Evolutionary conservation across 768 basidiomycete genomes (phyloP), one percentile per base, ranked within the genome.

Genomic region (Cyclocybe cylindracea): DNA sequence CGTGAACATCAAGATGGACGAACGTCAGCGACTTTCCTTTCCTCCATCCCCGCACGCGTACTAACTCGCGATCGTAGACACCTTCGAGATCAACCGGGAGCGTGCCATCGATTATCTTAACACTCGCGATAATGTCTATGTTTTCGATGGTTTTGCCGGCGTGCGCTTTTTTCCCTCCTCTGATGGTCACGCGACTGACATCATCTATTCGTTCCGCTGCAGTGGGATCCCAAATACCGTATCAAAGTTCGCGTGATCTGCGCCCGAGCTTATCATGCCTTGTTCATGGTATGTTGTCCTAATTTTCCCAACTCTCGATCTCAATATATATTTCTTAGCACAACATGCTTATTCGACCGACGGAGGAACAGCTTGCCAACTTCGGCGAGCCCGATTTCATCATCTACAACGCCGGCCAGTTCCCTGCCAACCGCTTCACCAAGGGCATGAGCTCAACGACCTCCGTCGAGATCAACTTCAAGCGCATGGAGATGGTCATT

Each of bases 401-500:
- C 76, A 98, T 99, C 72, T 98, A 98, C 85, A 98, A 98, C 72
- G 97, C 97, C 41, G 97, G 97, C 57, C 95, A 98, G 71, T 98
- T 99, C 87, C 96, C 97, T 10, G 97, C 97, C 61, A 99, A 99
- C 72, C 90, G 97, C 39, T 98, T 98, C 83, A 99, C 97, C 54
- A 94, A 97, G 78, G 97, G 97, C 72, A 98, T 98, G 97, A 96
- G 93, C 55, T 97, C 94, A 8, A 92, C 94, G 31, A 98, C 97
- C 5, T 97, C 95, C 2, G 96, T 99, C 44, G 96, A 98, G 76
- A 93, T 99, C 79, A 99, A 99, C 84, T 98, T 99, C 76, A 97
- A 97, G 80, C 91, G 97, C 37, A 97, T 94, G 94, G 97, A 99
- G 73, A 99, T 99, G 97, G 96, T 99, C 64, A 98, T 99, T 66